Base-by-base conservation (phyloP, 768 basidiomycete species). In the Suillus paluster region DNA sequence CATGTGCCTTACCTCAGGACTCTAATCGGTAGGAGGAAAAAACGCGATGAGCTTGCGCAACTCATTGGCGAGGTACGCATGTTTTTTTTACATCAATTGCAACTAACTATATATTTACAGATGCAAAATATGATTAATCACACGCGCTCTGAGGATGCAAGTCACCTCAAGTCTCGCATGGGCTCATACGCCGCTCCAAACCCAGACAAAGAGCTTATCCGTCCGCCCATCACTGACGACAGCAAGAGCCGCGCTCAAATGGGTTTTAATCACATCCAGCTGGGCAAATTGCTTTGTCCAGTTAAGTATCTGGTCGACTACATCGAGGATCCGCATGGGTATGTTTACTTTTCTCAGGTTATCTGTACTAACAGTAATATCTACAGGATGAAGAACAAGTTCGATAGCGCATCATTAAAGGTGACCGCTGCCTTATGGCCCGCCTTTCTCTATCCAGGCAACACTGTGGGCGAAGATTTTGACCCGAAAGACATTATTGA, bases 241-340 rank as follows among this genome's bases (percentile, higher is more conserved):
- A 42, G 27, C 38, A 56, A 56, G 41, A 30, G 17, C 2, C 19
- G 1, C 2, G 19, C 49, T 3, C 4, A 30, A 23, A 62, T 59
- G 57, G 61, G 61, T 4, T 62, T 58, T 8, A 62, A 62, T 10
- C 61, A 62, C 11, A 4, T 2, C 12, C 57, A 62, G 23, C 61
- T 62, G 11, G 41, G 23, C n/a, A 17, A 23, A 34, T n/a, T n/a
- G n/a, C n/a, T n/a, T 10, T 62, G 27, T 21, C 54, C 54, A 0
- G 33, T 48, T 7, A 62, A 62, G n/a, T 45, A 62, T 25, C 5
- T 62, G 49, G 27, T 8, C 5, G 10, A 50, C 10, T 50, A 50
- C 30, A 27, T n/a, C 19, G 17, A 50, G 49, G 49, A 50, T 50
- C 49, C 30, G 0, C 17, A n/a, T 19, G 10, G 30, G 30, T 50